These are phyloP conservation scores for Colletotrichum coccodes DNA, from an alignment of 2,329 filamentous ascomycete genomes.

Conservation along the genomic window DNA sequence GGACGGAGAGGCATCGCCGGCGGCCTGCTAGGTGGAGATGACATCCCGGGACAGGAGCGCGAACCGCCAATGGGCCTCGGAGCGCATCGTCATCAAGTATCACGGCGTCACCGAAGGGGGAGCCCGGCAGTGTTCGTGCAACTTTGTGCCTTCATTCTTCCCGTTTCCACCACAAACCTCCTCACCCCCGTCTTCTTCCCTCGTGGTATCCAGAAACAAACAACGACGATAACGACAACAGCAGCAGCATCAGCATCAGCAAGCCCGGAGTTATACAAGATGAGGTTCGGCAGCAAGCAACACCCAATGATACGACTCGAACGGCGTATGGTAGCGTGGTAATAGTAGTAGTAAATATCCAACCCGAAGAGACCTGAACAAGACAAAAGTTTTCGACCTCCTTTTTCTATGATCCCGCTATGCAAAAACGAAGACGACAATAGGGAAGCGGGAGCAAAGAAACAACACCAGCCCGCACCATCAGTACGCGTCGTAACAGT, in stretches of 20 bases:
- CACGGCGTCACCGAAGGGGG: neutral
- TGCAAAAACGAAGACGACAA: conserved; percentile 10
- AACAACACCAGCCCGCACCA: neutral
- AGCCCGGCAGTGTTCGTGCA: neutral
- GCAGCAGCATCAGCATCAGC: neutral
- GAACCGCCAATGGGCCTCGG: no score
- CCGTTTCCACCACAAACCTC: neutral
- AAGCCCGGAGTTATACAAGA: neutral
- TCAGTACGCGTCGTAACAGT: neutral
- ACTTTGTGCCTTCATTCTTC: neutral
- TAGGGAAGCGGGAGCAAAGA: neutral
- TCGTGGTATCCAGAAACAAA: neutral
- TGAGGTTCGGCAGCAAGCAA: neutral
- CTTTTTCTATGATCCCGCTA: conserved; percentile 21
- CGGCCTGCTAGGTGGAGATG: neutral
- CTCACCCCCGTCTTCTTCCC: neutral
- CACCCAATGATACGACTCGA: neutral
- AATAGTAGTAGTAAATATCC: neutral
- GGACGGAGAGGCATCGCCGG: no score
- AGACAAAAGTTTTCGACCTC: neutral
- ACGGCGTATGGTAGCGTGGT: neutral
- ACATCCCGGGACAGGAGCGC: neutral
- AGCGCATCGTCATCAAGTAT: neutral
- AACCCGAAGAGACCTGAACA: neutral
- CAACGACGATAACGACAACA: neutral